Percentiles rank a stretch among this genome's conserved stretches.
Conservation (phyloP, 83 land plant species). For the Thuja plicata region DNA sequence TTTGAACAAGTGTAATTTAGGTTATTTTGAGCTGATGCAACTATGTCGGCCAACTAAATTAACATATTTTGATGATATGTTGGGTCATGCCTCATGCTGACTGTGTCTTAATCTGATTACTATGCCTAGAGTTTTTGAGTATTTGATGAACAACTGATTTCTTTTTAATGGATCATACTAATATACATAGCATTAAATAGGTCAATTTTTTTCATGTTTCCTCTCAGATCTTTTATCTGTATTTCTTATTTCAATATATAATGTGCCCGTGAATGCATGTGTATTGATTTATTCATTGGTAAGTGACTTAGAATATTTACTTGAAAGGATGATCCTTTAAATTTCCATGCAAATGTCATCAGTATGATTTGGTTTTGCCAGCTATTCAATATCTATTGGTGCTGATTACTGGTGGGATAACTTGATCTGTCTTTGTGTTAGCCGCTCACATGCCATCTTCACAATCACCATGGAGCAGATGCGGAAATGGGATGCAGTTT, state of each 20-base stretch:
- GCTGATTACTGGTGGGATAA: slow-evolving; percentile 8
- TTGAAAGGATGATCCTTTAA: background rate
- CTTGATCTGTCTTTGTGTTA: slow-evolving; percentile 28
- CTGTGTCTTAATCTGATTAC: background rate
- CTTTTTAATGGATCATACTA: background rate
- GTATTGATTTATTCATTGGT: background rate
- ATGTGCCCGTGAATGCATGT: background rate
- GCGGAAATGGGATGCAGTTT: slow-evolving; percentile 52
- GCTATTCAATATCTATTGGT: background rate
- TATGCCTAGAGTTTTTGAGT: background rate
- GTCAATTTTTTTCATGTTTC: background rate
- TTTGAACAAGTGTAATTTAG: background rate
- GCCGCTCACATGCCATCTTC: slow-evolving; percentile 99
- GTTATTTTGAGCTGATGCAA: background rate
- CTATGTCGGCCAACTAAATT: background rate
- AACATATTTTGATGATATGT: background rate
- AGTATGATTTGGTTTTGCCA: background rate
- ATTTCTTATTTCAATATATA: background rate
- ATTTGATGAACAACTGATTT: background rate
- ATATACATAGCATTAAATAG: background rate
- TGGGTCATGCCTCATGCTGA: background rate
- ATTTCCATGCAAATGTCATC: background rate
- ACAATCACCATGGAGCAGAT: slow-evolving; percentile 98
- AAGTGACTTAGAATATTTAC: background rate
- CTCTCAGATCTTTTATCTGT: background rate